A percentile compares a stretch with the other conserved stretches of the same genome.
Conservation (phyloP, 2,329 filamentous ascomycete genomes). For the Stagonosporopsis vannaccii region DNA sequence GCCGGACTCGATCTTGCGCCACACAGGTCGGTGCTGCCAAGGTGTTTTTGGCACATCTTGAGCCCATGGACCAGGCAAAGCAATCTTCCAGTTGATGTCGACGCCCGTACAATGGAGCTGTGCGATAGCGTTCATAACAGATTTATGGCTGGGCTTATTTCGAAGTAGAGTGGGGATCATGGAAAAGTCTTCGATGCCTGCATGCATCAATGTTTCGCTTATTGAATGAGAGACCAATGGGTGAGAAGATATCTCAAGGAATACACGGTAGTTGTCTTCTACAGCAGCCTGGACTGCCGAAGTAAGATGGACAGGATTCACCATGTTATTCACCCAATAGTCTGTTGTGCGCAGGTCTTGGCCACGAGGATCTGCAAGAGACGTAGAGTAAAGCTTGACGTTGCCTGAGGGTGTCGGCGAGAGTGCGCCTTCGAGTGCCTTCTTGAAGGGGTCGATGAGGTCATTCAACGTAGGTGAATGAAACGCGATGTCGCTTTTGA, state of each 20-base stretch:
- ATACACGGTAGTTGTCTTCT: conserved; percentile 48
- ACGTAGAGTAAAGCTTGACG: conserved; percentile 45
- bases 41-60: conserved; percentile 27
- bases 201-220: conserved; percentile 46
- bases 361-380: conserved; percentile 30
- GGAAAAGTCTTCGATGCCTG: conserved; percentile 39
- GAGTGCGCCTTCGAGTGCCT: conserved; percentile 32
- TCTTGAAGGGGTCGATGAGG: conserved; percentile 37
- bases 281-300: conserved; percentile 45
- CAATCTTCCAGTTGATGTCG: conserved; percentile 27
- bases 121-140: conserved; percentile 36
- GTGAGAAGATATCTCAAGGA: conserved; percentile 53
- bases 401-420: conserved; percentile 21
- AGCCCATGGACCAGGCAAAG: conserved; percentile 20
- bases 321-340: conserved; percentile 52
- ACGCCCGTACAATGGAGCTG: conserved; percentile 41
- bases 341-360: conserved; percentile 32
- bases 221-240: conserved; percentile 53
- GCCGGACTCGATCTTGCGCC: conserved; percentile 21
- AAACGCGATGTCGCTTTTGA: conserved; percentile 54
- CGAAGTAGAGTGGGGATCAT: conserved; percentile 43
- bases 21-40: conserved; percentile 33
- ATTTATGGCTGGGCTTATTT: conserved; percentile 34
- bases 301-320: conserved; percentile 47
- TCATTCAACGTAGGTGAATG: conserved; percentile 47